Evolutionary conservation across 2,329 filamentous ascomycete genomes (phyloP), one percentile per base, ranked within the genome.

Genomic region (Colletotrichum gigasporum): DNA sequence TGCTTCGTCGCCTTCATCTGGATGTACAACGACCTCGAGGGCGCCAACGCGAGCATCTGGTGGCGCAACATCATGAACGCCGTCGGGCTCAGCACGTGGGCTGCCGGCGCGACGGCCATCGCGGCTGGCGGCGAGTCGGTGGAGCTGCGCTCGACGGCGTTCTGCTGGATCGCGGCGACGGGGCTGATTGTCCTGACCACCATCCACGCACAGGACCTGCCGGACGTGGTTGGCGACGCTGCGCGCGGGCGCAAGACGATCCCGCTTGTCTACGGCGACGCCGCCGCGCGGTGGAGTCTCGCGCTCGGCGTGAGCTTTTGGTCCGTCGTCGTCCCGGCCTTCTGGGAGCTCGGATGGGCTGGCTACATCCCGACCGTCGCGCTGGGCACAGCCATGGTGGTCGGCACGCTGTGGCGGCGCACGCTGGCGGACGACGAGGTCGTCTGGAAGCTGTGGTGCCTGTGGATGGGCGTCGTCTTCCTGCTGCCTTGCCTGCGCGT

Each of bases 11-110:
- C 76, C 48, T 22, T 73, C 11, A 44, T 76, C 0, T 79, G 75
- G 72, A 67, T 78, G 52, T 82, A 82, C 68, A 82, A 82, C 61
- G 79, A 82, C 37, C 73, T 76, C 1, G 65, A 69, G 3, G 74
- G 69, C 65, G 67, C 66, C 5, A 71, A 76, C 65, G 67, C 69
- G 64, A 72, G 74, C 67, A 71, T 76, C 5, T 69, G 59, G 26
- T 39, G 50, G 39, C 37, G 57, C 3, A 53, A 53, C 5, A 14
- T 35, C 3, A 14, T 22, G 11, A 60, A 60, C 8, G 48, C 34
- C 11, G 5, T 37, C 10, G 57, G 28, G 2, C 4, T 14, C 20
- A 20, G 45, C 48, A 10, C 30, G 2, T 26, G 54, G 1, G 44
- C 57, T 7, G 37, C 48, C 3, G 55, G 55, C 2, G 26, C 35